Evolutionary conservation across 306 rosid genomes (phyloP).

Genomic region (Dicorynia guianensis): DNA sequence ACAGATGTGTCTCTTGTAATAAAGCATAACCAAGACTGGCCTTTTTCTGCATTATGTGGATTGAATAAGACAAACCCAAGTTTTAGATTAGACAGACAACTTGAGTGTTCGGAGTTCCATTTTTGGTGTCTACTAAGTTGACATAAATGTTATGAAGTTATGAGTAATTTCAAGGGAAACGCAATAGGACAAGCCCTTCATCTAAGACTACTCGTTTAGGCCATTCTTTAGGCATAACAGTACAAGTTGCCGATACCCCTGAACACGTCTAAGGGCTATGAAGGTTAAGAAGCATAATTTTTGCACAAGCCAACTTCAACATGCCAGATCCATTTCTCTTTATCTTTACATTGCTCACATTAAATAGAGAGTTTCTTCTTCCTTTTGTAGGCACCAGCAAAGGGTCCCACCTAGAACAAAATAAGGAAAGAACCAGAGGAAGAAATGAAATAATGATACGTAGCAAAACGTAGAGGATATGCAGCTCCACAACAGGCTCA

Average conservation of each 20-base stretch:
- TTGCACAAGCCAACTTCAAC: conserved; percentile 14
- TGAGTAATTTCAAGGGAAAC: background rate
- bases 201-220: background rate
- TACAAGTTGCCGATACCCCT: background rate
- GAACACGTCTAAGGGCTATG: background rate
- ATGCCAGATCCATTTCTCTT: background rate
- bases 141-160: no score
- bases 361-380: background rate
- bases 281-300: background rate
- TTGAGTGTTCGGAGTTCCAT: conserved; percentile 3
- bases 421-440: background rate
- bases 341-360: background rate
- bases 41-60: no score
- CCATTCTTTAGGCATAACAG: background rate
- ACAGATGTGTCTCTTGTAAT: no score
- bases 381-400: background rate
- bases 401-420: background rate
- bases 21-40: no score
- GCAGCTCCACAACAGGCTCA: background rate
- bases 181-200: background rate
- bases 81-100: background rate
- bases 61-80: no score
- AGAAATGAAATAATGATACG: background rate
- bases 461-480: background rate
- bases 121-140: background rate